phyloP scores from a whole-genome alignment of 495 filamentous ascomycete genomes.

The Xylaria longipes region DNA sequence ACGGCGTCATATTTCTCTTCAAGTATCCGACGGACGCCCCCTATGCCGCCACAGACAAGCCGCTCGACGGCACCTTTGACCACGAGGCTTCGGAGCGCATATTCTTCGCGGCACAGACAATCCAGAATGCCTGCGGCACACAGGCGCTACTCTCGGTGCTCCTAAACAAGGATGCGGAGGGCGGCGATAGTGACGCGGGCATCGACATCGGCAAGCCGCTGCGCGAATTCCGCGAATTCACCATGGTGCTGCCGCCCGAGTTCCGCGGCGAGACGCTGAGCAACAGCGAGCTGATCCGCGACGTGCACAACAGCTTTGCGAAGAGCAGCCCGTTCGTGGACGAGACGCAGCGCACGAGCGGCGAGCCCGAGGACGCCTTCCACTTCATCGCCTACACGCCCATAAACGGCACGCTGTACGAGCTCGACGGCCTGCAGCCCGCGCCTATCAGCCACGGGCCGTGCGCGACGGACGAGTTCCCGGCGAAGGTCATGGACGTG shows the following conservation, averaged over 20 bases:
- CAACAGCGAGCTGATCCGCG: constrained; percentile 81
- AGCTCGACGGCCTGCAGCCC: constrained; percentile 93
- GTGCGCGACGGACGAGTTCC: constrained; percentile 72
- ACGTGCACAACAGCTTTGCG: constrained; percentile 93
- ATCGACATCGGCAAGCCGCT: constrained; percentile 67
- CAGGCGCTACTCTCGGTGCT: constrained; percentile 93
- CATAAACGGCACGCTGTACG: constrained; percentile 80
- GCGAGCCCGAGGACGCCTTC: constrained; percentile 79
- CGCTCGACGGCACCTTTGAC: constrained; percentile 84
- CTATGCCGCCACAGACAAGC: constrained; percentile 61
- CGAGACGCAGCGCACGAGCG: constrained; percentile 73
- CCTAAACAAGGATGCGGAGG: constrained; percentile 67
- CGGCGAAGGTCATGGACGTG: constrained; percentile 84
- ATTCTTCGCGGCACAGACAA: constrained; percentile 97
- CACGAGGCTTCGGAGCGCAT: constrained; percentile 70
- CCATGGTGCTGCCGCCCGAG: constrained; percentile 83
- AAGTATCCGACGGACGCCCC: constrained; percentile 86
- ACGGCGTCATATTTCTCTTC: constrained; percentile 99
- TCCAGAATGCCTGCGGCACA: constrained; percentile 98
- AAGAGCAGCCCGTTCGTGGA: constrained; percentile 88
- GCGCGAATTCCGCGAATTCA: constrained; percentile 88
- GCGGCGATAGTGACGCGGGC: not conserved
- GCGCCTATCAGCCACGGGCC: constrained; percentile 87
- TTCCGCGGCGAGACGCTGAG: constrained; percentile 65
- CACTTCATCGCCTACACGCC: constrained; percentile 97